Evolutionary conservation across 805 yeast genomes (phyloP), one percentile per base, ranked within the genome.

Genomic region (Saccharomycopsis microspora): DNA sequence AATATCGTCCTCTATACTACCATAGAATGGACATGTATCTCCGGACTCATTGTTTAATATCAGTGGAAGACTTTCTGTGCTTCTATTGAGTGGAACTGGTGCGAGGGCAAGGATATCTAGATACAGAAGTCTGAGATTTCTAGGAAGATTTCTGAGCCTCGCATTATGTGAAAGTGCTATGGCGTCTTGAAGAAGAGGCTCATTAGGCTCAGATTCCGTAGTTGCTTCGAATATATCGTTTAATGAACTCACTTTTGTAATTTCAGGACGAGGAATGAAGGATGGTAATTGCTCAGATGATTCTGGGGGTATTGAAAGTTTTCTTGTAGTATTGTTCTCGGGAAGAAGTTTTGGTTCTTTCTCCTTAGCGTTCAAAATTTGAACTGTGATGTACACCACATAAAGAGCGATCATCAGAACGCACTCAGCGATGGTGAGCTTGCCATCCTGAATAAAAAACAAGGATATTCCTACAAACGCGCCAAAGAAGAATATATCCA

Each of bases 401-500:
- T 51, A 51, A 7, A 41, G 3, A 5, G 19, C 19, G 11, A 51
- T 33, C 49, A 51, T 46, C 4, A 31, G 29, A 3, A 42, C n/a
- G 29, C 53, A 49, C 33, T 51, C 54, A 3, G 5, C 11, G 5
- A 51, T 3, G 6, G 42, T 45, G 32, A 51, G 39, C 27, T 35
- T 43, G 7, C 54, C 53, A 30, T 51, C 54, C 19, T 31, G 30
- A 9, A 51, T 28, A 39, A 51, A 51, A 32, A 30, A 58, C 35
- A 44, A 53, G 9, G 42, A 56, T 44, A 10, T 55, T 46, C 28
- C 51, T 4, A 34, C 55, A 43, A 45, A 55, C 52, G 33, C 56
- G 10, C 4, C 42, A 36, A 35, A 60, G 51, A 51, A 57, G 54
- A 29, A 50, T 39, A 31, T 51, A 27, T 31, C 62, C 34, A 7